Evolutionary conservation across 768 basidiomycete genomes (phyloP).

Genomic region (Panaeolus cyanescens): DNA sequence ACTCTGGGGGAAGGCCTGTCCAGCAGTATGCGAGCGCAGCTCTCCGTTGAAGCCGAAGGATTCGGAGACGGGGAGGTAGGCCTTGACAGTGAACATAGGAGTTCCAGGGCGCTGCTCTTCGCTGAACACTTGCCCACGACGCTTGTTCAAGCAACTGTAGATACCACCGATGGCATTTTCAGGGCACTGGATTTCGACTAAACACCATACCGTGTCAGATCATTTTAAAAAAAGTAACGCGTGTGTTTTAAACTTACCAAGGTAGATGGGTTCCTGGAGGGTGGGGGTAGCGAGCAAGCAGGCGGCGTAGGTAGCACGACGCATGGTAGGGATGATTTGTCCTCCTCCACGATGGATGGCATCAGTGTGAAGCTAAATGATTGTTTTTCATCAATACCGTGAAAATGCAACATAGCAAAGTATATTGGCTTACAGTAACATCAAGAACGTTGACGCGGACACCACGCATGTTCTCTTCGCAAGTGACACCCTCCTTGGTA

Average conservation of each 20-base stretch:
- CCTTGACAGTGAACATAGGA: constrained; percentile 99
- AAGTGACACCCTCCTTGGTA: constrained; percentile 95
- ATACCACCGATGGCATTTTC: constrained; percentile 98
- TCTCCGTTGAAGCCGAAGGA: constrained; percentile 99
- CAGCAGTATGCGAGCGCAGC: constrained; percentile 87
- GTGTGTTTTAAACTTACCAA: constrained; percentile 50
- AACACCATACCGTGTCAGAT: constrained; percentile 1
- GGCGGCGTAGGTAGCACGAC: constrained; percentile 96
- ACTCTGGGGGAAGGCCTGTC: constrained; percentile 97
- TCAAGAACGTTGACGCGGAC: constrained; percentile 94
- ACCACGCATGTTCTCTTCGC: constrained; percentile 99
- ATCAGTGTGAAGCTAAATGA: constrained; percentile 85
- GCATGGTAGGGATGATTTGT: constrained; percentile 95
- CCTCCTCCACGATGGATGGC: constrained; percentile 99
- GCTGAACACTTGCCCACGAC: constrained; percentile 97
- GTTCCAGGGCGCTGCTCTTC: constrained; percentile 97
- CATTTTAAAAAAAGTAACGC: neutral
- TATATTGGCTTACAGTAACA: constrained; percentile 70
- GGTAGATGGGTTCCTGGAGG: constrained; percentile 96
- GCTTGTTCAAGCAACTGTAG: constrained; percentile 91
- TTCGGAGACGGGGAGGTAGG: constrained; percentile 88
- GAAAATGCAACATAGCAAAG: constrained; percentile 6
- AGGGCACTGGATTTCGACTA: constrained; percentile 98
- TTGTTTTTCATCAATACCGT: constrained; percentile 4
- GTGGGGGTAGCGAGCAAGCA: constrained; percentile 88